phyloP scores from a whole-genome alignment of 805 yeast genomes.

The Kluyveromyces aestuarii region DNA sequence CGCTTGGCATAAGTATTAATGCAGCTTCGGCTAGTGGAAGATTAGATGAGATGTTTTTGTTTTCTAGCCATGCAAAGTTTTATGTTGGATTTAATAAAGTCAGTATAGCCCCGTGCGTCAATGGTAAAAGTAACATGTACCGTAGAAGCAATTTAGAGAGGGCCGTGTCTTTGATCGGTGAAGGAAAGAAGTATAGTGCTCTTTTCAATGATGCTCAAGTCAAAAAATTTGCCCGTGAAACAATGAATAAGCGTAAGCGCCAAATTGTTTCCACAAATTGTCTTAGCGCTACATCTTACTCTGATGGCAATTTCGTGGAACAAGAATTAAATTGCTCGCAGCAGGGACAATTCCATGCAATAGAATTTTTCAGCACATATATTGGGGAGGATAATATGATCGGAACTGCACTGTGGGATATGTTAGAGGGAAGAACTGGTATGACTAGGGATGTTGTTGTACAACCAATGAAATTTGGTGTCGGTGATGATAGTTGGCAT shows the following conservation, averaged over 20 bases:
- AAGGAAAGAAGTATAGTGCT: constrained; percentile 7
- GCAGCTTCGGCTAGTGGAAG: constrained; percentile 45
- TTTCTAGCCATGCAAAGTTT: constrained; percentile 79
- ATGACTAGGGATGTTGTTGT: constrained; percentile 70
- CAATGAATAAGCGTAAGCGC: constrained; percentile 2
- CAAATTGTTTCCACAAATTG: not conserved
- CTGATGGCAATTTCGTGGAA: constrained; percentile 19
- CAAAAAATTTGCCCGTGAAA: constrained; percentile 4
- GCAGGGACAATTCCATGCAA: constrained; percentile 30
- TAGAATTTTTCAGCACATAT: constrained; percentile 64
- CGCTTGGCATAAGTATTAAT: constrained; percentile 44
- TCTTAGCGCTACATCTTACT: not conserved
- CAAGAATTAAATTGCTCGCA: not conserved
- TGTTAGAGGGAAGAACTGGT: constrained; percentile 60
- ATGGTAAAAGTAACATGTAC: constrained; percentile 80
- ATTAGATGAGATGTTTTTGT: constrained; percentile 76
- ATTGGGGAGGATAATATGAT: constrained; percentile 94
- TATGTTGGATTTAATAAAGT: constrained; percentile 69
- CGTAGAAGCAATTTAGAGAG: constrained; percentile 54
- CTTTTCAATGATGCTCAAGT: constrained; percentile 5
- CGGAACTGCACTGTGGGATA: constrained; percentile 74
- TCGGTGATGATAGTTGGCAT: constrained; percentile 28
- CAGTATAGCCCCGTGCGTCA: constrained; percentile 79
- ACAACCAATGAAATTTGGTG: constrained; percentile 53
- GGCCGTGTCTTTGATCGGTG: constrained; percentile 40